Conservation (phyloP, 2,329 filamentous ascomycete species). For the Bimuria novae-zelandiae region DNA sequence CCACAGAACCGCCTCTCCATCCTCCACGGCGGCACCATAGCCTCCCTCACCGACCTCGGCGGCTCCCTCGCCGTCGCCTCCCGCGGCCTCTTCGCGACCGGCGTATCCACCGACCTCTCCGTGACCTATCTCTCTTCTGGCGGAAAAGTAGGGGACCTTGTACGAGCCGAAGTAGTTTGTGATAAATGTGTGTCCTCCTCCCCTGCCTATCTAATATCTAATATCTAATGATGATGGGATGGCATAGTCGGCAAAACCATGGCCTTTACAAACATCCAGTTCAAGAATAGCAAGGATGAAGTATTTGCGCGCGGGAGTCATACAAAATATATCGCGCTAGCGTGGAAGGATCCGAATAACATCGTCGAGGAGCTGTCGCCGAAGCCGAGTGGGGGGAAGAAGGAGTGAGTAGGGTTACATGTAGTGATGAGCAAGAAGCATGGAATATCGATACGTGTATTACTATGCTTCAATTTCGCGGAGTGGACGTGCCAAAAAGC, state of each 20-base stretch:
- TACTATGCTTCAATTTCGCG: not conserved
- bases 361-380: constrained; percentile 62
- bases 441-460: not conserved
- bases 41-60: constrained; percentile 72
- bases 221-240: not conserved
- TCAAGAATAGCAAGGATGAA: constrained; percentile 63
- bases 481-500: too few species aligned
- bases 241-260: constrained; percentile 66
- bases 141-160: constrained; percentile 64
- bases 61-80: constrained; percentile 70
- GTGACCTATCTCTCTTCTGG: constrained; percentile 69
- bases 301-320: constrained; percentile 69
- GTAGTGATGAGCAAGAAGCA: not conserved
- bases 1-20: constrained; percentile 74
- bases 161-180: constrained; percentile 65
- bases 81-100: constrained; percentile 66
- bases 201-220: not conserved
- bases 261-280: constrained; percentile 66
- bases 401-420: too few species aligned
- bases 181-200: constrained; percentile 60
- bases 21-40: constrained; percentile 78
- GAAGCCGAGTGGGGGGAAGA: constrained; percentile 22
- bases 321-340: constrained; percentile 66
- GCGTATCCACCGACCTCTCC: constrained; percentile 69
- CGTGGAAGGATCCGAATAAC: constrained; percentile 67